Evolutionary conservation across 371 early-diverging fungal genomes (phyloP), one percentile per base, ranked within the genome.

Genomic region (Rhizopus sp.): DNA sequence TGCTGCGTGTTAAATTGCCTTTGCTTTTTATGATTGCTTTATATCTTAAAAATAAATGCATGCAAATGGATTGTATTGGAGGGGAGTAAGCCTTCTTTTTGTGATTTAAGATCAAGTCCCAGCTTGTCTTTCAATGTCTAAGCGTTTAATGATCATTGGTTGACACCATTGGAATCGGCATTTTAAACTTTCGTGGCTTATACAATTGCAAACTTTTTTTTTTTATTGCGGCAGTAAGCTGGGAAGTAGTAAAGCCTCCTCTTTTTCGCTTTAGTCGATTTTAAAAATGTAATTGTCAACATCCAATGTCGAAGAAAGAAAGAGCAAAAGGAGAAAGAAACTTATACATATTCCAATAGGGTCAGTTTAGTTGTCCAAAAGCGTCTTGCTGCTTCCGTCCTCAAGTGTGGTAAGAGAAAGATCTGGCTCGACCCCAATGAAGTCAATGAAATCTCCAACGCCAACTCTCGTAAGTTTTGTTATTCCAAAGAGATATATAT

Each of bases 391-490:
- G 91, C 97, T 64, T 88, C 92, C 79, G 95, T 99, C 75, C 88
- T 99, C 75, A 92, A 93, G 78, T 97, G 98, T 85, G 99, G 99
- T 75, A 78, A 96, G 87, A 85, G 96, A 75, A 99, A 99, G 89
- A 87, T 99, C 69, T 99, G 99, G 99, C 84, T 99, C 54, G 99
- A 99, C 84, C 99, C 99, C 63, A 93, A 92, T 75, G 99, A 99
- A 83, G 86, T 85, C 70, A 89, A 85, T 67, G 95, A 94, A 78
- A 93, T 99, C 76, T 81, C 92, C 70, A 94, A 90, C 72, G 99
- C 98, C 84, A 95, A 95, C 86, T 97, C 98, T 67, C 91, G 97
- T 87, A 41, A 39, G 59, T 51, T 47, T 49, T 29, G 23, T 58
- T 13, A 44, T 23, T 34, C 30, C 42, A 37, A 16, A 46, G 30